These are phyloP conservation scores for Cicer judaicum DNA, from an alignment of 306 rosid genomes.

Conservation along the genomic window DNA sequence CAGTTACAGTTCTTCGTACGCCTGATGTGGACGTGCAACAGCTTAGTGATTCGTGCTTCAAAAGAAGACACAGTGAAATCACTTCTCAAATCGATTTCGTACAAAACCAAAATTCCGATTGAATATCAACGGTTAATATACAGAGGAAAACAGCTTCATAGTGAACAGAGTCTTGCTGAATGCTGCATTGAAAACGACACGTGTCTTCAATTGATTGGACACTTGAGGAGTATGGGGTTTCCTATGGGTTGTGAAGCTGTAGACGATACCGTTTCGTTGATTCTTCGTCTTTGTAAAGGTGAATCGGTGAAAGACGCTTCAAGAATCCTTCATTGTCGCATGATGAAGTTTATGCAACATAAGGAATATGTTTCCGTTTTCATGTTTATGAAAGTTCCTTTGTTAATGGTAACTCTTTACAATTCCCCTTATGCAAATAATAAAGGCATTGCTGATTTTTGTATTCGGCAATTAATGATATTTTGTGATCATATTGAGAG, in stretches of 20 bases:
- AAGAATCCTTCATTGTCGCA: constrained; percentile 35
- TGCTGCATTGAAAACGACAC: constrained; percentile 72
- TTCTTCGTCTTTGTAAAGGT: constrained; percentile 56
- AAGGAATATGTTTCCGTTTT: constrained; percentile 45
- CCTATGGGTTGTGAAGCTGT: constrained; percentile 58
- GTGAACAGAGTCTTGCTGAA: constrained; percentile 59
- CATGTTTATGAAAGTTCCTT: constrained; percentile 57
- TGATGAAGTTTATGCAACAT: constrained; percentile 43
- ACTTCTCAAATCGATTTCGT: constrained; percentile 52
- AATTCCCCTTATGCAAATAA: constrained; percentile 43
- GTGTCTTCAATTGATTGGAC: constrained; percentile 64
- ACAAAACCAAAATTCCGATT: constrained; percentile 55
- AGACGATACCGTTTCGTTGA: constrained; percentile 49
- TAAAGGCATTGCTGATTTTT: constrained; percentile 50
- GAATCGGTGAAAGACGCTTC: constrained; percentile 29
- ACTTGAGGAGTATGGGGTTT: constrained; percentile 59
- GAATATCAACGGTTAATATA: constrained; percentile 64
- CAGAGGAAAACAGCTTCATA: constrained; percentile 66
- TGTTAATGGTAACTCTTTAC: constrained; percentile 61
- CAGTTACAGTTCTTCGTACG: constrained; percentile 69
- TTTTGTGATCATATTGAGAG: constrained; percentile 32
- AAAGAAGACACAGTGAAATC: constrained; percentile 60
- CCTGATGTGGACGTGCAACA: constrained; percentile 52
- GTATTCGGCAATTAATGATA: constrained; percentile 57
- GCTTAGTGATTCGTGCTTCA: constrained; percentile 62